phyloP scores from a whole-genome alignment of 2,329 filamentous ascomycete species.

The Venturia aucupariae region DNA sequence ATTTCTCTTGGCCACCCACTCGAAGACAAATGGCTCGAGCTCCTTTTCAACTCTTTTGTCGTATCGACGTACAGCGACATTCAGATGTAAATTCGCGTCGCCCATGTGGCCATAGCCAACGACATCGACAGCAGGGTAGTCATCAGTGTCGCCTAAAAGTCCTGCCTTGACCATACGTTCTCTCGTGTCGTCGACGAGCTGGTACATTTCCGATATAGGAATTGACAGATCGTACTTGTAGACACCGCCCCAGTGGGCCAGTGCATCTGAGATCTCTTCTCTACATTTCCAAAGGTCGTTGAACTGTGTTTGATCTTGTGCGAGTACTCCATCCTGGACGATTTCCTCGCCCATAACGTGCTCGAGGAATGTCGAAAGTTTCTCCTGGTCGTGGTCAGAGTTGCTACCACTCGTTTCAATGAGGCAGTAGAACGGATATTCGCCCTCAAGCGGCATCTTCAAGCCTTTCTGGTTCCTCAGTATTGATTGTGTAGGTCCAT shows the following conservation, averaged over 20 bases:
- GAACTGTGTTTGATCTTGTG: slow-evolving; percentile 86
- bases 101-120: slow-evolving; percentile 98
- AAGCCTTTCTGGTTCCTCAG: slow-evolving; percentile 66
- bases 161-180: slow-evolving; percentile 63
- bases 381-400: slow-evolving; percentile 78
- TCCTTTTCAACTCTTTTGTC: slow-evolving; percentile 78
- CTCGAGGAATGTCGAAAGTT: slow-evolving; percentile 84
- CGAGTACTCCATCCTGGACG: slow-evolving; percentile 80
- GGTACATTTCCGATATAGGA: slow-evolving; percentile 77
- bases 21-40: slow-evolving; percentile 92
- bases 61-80: slow-evolving; percentile 73
- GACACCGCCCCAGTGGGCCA: slow-evolving; percentile 84
- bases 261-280: slow-evolving; percentile 82
- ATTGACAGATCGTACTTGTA: slow-evolving; percentile 99
- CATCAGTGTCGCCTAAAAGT: slow-evolving; percentile 62
- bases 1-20: slow-evolving; percentile 82
- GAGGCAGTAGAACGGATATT: slow-evolving; percentile 90
- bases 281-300: slow-evolving; percentile 82
- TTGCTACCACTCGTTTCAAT: slow-evolving; percentile 96
- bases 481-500: slow-evolving; percentile 69
- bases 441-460: slow-evolving; percentile 69
- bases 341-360: slow-evolving; percentile 83
- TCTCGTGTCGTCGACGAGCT: slow-evolving; percentile 76
- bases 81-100: slow-evolving; percentile 89
- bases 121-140: slow-evolving; percentile 75